Percentiles rank a stretch among this genome's conserved stretches.
These are phyloP conservation scores for Fraxinus baroniana DNA, from an alignment of 305 asterid genomes.

Conservation along the genomic window DNA sequence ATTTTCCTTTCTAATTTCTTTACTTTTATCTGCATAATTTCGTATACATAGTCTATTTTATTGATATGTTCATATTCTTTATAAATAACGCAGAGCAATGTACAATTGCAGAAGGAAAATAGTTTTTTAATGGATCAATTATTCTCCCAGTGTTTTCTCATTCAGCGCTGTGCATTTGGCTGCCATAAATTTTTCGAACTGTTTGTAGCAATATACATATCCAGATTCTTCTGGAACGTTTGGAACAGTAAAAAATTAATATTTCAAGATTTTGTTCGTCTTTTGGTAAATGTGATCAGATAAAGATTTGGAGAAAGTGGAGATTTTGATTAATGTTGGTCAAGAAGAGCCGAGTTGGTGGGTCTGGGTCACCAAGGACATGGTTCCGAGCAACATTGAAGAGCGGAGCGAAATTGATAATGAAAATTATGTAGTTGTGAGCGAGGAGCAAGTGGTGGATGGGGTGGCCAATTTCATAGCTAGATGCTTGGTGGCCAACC, in stretches of 20 bases:
- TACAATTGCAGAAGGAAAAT: not conserved
- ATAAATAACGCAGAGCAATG: not conserved
- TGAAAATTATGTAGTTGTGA: slow-evolving; percentile 70
- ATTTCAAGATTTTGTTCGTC: not conserved
- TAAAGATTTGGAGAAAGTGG: slow-evolving; percentile 42
- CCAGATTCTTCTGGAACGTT: not conserved
- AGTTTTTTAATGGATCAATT: not conserved
- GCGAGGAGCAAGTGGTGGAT: slow-evolving; percentile 77
- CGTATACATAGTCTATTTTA: not conserved
- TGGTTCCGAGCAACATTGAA: slow-evolving; percentile 47
- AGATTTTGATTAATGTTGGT: slow-evolving; percentile 53
- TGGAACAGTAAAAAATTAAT: not conserved
- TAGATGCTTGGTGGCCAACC: slow-evolving; percentile 70
- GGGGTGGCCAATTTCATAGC: slow-evolving; percentile 91
- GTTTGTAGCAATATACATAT: not conserved
- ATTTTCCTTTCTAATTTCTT: not conserved
- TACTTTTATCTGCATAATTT: not conserved
- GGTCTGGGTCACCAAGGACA: slow-evolving; percentile 88
- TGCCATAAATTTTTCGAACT: not conserved
- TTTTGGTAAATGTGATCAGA: slow-evolving; percentile 23
- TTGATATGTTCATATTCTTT: not conserved
- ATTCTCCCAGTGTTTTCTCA: not conserved
- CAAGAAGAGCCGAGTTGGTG: slow-evolving; percentile 91
- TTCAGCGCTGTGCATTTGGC: not conserved
- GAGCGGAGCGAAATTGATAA: slow-evolving; percentile 72